Base-by-base conservation (phyloP, 345 rosid genomes). In the Nasturtium officinale region DNA sequence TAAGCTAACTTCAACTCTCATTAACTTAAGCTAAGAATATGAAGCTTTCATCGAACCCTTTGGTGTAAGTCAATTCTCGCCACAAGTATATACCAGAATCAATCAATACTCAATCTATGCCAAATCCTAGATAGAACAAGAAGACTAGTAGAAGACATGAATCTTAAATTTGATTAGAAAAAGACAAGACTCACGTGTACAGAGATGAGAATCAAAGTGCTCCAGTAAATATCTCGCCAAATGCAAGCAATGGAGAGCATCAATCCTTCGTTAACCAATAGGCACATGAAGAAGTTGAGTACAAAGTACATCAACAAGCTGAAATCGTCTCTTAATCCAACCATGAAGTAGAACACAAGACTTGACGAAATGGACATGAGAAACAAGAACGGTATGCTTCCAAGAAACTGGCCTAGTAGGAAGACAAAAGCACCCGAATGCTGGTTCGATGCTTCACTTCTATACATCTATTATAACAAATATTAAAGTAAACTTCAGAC, bases 261-360 rank as follows among this genome's bases (percentile, higher is more conserved):
- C 32, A 96, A 69, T 52, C 99, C 99, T 81, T 96, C 99, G 68
- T 92, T 96, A 54, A 87, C 97, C 30, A 96, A 45, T 59, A 96
- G 88, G 83, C 96, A 92, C 80, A 82, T 79, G 79, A 96, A 96
- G 87, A 96, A 85, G 80, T 96, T 96, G 75, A 96, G 89, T 67
- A 96, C 98, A 66, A 92, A 92, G 87, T 96, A 96, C 99, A 96
- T 92, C 78, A 96, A 84, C 84, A 92, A 82, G 85, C 98, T 89
- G 83, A 96, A 96, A 43, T 87, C 94, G 33, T 92, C 92, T 78
- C 80, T 84, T 58, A 96, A 79, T 33, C 99, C 98, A 5, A 84
- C 52, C 65, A 96, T 91, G 88, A 96, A 96, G 77, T 92, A 96
- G 88, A 96, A 89, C 32, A 92, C 91, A 2, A 92, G 99, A 68